Evolutionary conservation across 306 rosid genomes (phyloP).

Genomic region (Coriaria nepalensis): DNA sequence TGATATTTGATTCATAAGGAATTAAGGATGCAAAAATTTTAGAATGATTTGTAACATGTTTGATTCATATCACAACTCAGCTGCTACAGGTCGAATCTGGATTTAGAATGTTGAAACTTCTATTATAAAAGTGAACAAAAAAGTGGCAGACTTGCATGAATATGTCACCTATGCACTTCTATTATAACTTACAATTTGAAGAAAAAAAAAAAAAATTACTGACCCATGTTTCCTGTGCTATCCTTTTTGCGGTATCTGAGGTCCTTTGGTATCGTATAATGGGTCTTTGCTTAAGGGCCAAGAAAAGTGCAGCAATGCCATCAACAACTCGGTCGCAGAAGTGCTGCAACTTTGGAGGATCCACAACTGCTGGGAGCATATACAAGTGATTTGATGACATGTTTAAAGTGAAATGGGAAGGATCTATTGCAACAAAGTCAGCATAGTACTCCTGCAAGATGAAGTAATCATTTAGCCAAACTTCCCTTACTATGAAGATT

Average conservation of each 20-base stretch:
- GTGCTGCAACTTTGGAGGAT: constrained; percentile 50
- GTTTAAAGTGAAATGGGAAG: constrained; percentile 77
- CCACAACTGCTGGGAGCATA: constrained; percentile 90
- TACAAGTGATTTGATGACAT: constrained; percentile 57
- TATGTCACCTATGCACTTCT: neutral
- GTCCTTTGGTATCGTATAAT: constrained; percentile 85
- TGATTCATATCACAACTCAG: too few species aligned
- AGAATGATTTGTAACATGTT: too few species aligned
- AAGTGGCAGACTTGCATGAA: too few species aligned
- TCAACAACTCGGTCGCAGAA: constrained; percentile 77
- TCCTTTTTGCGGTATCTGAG: constrained; percentile 75
- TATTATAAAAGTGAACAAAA: too few species aligned
- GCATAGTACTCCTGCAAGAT: constrained; percentile 79
- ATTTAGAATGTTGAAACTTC: too few species aligned
- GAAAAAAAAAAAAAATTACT: constrained; percentile 21
- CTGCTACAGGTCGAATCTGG: too few species aligned
- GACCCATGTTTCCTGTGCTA: constrained; percentile 82
- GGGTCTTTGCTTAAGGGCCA: constrained; percentile 82
- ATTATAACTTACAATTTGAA: constrained; percentile 1
- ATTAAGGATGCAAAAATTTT: too few species aligned
- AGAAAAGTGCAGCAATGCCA: constrained; percentile 71
- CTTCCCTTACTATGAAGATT: too few species aligned
- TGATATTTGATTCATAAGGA: too few species aligned
- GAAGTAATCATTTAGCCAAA: too few species aligned
- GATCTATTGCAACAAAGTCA: constrained; percentile 78